phyloP scores from a whole-genome alignment of 257 asterid species.

The Solanum microdontum region DNA sequence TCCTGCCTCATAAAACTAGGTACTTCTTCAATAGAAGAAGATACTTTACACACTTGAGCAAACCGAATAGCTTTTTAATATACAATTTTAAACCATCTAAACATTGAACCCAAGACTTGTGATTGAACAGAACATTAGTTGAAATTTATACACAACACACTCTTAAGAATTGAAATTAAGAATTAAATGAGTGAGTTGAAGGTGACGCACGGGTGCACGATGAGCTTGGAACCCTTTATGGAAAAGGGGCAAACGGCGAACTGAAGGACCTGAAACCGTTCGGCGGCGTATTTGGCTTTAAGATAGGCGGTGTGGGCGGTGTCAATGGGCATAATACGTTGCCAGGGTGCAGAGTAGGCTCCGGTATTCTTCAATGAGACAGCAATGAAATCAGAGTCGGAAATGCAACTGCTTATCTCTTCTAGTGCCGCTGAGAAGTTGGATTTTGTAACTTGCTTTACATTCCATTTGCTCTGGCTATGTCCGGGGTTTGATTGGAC shows the following conservation, averaged over 20 bases:
- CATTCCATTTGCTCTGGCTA: slow-evolving; percentile 25
- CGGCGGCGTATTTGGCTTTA: slow-evolving; percentile 63
- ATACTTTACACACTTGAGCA: too few relatives aligned
- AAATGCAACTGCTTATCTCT: slow-evolving; percentile 31
- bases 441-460: slow-evolving; percentile 62
- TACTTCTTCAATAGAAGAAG: not conserved
- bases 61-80: not conserved
- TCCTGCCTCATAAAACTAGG: not conserved
- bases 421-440: slow-evolving; percentile 46
- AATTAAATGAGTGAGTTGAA: not conserved
- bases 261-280: slow-evolving; percentile 71
- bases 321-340: slow-evolving; percentile 57
- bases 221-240: slow-evolving; percentile 45
- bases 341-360: slow-evolving; percentile 74
- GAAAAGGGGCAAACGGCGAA: slow-evolving; percentile 88
- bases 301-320: slow-evolving; percentile 55
- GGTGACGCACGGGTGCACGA: slow-evolving; percentile 62
- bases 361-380: slow-evolving; percentile 70
- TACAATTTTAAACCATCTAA: not conserved
- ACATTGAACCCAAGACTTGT: not conserved
- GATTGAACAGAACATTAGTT: not conserved
- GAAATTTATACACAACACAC: not conserved
- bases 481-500: slow-evolving; percentile 7
- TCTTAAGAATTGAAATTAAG: not conserved
- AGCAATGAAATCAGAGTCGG: slow-evolving; percentile 49